Evolutionary conservation across 345 rosid genomes (phyloP).

Genomic region (Dovyalis caffra): DNA sequence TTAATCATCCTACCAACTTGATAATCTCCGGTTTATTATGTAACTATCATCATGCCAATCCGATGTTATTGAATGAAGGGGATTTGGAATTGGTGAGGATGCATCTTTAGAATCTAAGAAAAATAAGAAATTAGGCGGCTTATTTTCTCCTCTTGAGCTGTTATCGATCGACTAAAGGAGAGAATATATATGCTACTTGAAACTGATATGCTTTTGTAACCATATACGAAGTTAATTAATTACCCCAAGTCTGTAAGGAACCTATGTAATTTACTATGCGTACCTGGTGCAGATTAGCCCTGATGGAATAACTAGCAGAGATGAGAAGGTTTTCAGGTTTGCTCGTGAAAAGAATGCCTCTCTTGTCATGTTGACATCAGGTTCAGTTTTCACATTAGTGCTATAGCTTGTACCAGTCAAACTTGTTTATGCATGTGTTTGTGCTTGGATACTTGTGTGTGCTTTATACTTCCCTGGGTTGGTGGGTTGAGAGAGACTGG

Average conservation of each 20-base stretch:
- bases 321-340: conserved; percentile 79
- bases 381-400: conserved; percentile 27
- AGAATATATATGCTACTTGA: neutral
- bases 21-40: too few relatives aligned
- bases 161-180: neutral
- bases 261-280: conserved; percentile 1
- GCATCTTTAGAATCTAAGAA: neutral
- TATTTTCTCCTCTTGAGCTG: neutral
- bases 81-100: neutral
- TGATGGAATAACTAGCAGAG: conserved; percentile 67
- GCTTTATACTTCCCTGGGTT: neutral
- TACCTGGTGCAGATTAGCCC: conserved; percentile 64
- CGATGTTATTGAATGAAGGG: neutral
- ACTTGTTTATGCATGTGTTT: neutral
- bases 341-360: conserved; percentile 76
- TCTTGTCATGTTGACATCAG: conserved; percentile 91
- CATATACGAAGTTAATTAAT: neutral
- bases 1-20: too few relatives aligned
- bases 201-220: neutral
- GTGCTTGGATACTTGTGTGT: neutral
- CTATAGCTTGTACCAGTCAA: neutral
- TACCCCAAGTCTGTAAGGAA: too few relatives aligned
- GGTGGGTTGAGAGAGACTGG: neutral
- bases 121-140: neutral
- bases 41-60: neutral